Percentiles rank a stretch among this genome's conserved stretches.
phyloP scores from a whole-genome alignment of 306 rosid species.

The Trifolium dubium region DNA sequence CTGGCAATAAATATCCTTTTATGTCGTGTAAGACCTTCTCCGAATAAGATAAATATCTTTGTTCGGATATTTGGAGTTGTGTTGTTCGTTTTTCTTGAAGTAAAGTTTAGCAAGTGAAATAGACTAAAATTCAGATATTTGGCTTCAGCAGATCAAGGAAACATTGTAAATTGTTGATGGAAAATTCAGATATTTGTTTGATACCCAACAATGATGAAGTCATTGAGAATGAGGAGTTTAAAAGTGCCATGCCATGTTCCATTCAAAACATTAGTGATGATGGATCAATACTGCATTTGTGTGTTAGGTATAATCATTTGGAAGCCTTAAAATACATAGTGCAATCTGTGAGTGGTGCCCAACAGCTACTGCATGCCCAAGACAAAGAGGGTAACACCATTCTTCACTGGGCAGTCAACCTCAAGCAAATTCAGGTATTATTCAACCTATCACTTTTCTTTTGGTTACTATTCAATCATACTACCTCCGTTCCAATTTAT shows the following conservation, averaged over 20 bases:
- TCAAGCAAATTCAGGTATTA: constrained; percentile 40
- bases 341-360: constrained; percentile 28
- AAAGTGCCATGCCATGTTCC: neutral
- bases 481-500: too few species aligned
- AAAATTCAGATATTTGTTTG: constrained; percentile 32
- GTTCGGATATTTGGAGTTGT: neutral
- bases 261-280: constrained; percentile 1
- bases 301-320: constrained; percentile 33
- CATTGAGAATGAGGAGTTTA: constrained; percentile 28
- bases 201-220: constrained; percentile 31
- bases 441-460: neutral
- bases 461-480: neutral
- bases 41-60: neutral
- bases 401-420: constrained; percentile 40
- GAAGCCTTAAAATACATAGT: constrained; percentile 39
- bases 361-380: neutral
- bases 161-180: constrained; percentile 34
- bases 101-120: neutral
- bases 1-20: too few species aligned
- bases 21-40: too few species aligned
- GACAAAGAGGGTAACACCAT: constrained; percentile 38
- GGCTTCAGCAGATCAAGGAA: constrained; percentile 37
- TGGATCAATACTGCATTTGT: constrained; percentile 44
- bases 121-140: constrained; percentile 44
- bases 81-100: neutral